Percentiles rank a stretch among this genome's conserved stretches.
Evolutionary conservation across 2,329 filamentous ascomycete species (phyloP).

Genomic region (Arthroderma sp.): DNA sequence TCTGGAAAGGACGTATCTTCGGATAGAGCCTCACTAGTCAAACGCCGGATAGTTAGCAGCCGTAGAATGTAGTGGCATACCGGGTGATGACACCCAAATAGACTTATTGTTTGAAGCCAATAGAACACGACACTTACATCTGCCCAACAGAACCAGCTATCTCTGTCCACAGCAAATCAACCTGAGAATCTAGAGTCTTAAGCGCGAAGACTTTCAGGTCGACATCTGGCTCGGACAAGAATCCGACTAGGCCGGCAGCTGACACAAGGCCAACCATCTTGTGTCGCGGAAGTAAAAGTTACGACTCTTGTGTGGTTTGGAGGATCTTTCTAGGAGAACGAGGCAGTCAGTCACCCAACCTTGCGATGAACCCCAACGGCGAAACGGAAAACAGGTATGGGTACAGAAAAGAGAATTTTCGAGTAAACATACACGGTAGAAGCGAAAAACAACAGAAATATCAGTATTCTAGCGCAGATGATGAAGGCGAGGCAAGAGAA

Average conservation of each 20-base stretch:
- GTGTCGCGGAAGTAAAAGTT: constrained; percentile 4
- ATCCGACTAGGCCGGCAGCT: constrained; percentile 86
- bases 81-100: no score
- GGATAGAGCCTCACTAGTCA: constrained; percentile 76
- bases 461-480: no score
- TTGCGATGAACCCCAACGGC: no score
- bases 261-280: constrained; percentile 87
- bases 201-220: constrained; percentile 92
- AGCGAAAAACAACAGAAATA: no score
- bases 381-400: no score
- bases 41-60: constrained; percentile 7
- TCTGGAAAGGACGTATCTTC: constrained; percentile 93
- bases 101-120: no score
- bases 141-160: constrained; percentile 83
- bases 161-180: constrained; percentile 95
- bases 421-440: no score
- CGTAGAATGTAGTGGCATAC: background rate
- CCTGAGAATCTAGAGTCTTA: constrained; percentile 88
- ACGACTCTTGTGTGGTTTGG: no score
- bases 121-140: constrained; percentile 51
- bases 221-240: constrained; percentile 85
- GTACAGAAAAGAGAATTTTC: no score
- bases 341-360: no score
- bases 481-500: no score
- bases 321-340: no score